Base-by-base conservation (phyloP, 768 basidiomycete species). In the Suillus tomentosus region DNA sequence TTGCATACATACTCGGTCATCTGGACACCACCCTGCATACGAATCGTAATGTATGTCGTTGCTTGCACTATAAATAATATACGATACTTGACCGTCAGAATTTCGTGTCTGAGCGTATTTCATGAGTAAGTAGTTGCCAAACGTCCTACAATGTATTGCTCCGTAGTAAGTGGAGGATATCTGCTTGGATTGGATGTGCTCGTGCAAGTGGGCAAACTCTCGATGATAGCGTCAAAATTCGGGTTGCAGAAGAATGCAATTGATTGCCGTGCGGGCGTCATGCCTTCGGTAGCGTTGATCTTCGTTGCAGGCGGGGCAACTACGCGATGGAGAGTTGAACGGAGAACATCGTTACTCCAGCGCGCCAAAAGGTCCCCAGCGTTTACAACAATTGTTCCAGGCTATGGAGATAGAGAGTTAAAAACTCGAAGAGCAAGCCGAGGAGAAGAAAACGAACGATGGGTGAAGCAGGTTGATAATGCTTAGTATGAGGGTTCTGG, bases 231-330 rank as follows among this genome's bases (percentile, higher is more conserved):
- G 48, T 82, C 82, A 69, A 84, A 85, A 67, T 94, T 92, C 4
- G 92, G 92, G 69, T 90, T 94, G 79, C 90, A 92, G 77, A 95
- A 95, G 80, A 91, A 95, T 9, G 90, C 93, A 60, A 94, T 89
- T 10, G 90, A 92, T 71, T 92, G 91, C 34, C 93, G 84, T 10
- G 78, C 75, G 0, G 91, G 87, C 1, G 86, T 88, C 64, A 87
- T 75, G n/a, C 73, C 77, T 66, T 87, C 85, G 7, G 77, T 79
- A 9, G 81, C 78, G 67, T 73, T 82, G 62, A 84, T 72, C 67
- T 80, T 79, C 69, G 78, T 76, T 14, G 81, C 81, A 1, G 85
- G 79, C 24, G 93, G 91, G 5, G 89, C 87, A 8, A 94, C 92
- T 24, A 95, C 93, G 17, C 90, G 86, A 74, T 94, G 93, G 19